Evolutionary conservation across 2,329 filamentous ascomycete species (phyloP).

Genomic region (Claviceps digitariae): DNA sequence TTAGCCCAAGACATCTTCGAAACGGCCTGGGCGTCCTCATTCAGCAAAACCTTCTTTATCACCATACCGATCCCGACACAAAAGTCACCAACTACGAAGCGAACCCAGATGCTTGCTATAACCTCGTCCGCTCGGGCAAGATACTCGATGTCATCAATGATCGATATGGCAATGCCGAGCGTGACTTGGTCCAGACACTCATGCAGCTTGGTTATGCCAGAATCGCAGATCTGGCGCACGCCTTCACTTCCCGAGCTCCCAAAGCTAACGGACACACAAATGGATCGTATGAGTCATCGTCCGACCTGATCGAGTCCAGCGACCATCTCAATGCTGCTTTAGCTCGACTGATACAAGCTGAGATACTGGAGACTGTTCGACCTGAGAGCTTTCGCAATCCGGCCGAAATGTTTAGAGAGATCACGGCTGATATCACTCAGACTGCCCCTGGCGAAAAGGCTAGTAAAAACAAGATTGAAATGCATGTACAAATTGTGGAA

Average conservation of each 20-base stretch:
- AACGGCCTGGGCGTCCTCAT: slow-evolving; percentile 74
- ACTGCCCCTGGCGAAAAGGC: slow-evolving; percentile 27
- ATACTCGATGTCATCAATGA: slow-evolving; percentile 63
- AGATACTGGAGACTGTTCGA: slow-evolving; percentile 53
- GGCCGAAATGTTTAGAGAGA: slow-evolving; percentile 44
- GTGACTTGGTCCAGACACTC: slow-evolving; percentile 60
- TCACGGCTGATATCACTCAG: slow-evolving; percentile 49
- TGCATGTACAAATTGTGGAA: slow-evolving; percentile 40
- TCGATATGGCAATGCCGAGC: slow-evolving; percentile 61
- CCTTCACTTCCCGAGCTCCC: slow-evolving; percentile 33
- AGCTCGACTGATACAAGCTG: slow-evolving; percentile 44
- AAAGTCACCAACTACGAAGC: slow-evolving; percentile 68
- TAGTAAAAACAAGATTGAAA: slow-evolving; percentile 51
- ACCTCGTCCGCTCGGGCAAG: slow-evolving; percentile 67
- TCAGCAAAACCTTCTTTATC: slow-evolving; percentile 76
- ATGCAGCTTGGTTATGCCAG: slow-evolving; percentile 66
- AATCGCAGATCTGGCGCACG: slow-evolving; percentile 54
- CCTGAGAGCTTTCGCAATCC: slow-evolving; percentile 44
- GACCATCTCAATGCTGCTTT: slow-evolving; percentile 36
- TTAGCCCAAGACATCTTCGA: slow-evolving; percentile 62
- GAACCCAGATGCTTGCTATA: slow-evolving; percentile 68
- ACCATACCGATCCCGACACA: slow-evolving; percentile 50
- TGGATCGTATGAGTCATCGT: slow-evolving; percentile 17
- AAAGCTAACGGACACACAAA: slow-evolving; percentile 23
- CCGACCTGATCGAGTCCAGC: slow-evolving; percentile 28